Evolutionary conservation across 2,329 filamentous ascomycete species (phyloP).

Genomic region (Cytospora schulzeri): DNA sequence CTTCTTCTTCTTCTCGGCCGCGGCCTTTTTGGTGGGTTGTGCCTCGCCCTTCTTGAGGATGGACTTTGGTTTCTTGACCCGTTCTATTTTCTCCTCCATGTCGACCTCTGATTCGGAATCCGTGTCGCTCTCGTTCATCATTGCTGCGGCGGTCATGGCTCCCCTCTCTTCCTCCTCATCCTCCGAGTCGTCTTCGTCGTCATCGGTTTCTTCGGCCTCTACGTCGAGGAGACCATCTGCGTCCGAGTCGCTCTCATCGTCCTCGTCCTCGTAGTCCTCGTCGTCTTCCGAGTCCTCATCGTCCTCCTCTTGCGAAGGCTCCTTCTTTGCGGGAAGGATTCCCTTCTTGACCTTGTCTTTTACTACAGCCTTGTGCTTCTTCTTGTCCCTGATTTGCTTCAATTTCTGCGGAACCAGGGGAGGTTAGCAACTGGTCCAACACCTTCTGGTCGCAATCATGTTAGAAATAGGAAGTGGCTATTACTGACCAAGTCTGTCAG

Average conservation of each 20-base stretch:
- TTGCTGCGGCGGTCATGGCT: conserved; percentile 38
- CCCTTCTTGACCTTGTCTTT: conserved; percentile 44
- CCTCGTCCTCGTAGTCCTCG: conserved; percentile 40
- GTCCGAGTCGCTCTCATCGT: conserved; percentile 38
- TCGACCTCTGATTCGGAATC: conserved; percentile 71
- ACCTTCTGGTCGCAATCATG: conserved; percentile 3
- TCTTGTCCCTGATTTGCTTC: conserved; percentile 53
- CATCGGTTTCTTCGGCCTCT: conserved; percentile 33
- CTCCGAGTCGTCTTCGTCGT: conserved; percentile 35
- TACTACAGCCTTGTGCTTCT: conserved; percentile 45
- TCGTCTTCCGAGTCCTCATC: conserved; percentile 34
- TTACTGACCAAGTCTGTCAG: conserved; percentile 42
- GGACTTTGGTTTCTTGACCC: conserved; percentile 39
- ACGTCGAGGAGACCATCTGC: conserved; percentile 28
- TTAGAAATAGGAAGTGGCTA: background rate
- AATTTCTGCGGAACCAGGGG: conserved; percentile 30
- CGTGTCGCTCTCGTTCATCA: conserved; percentile 62
- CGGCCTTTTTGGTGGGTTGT: conserved; percentile 38
- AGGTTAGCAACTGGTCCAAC: background rate
- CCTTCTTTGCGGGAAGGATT: conserved; percentile 32
- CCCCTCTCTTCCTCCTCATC: conserved; percentile 27
- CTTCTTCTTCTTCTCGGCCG: conserved; percentile 51
- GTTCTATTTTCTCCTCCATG: conserved; percentile 71
- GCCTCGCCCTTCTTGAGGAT: conserved; percentile 50
- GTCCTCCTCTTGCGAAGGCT: conserved; percentile 34